Conservation (phyloP, 164 flowering plant species). For the Piper longum region DNA sequence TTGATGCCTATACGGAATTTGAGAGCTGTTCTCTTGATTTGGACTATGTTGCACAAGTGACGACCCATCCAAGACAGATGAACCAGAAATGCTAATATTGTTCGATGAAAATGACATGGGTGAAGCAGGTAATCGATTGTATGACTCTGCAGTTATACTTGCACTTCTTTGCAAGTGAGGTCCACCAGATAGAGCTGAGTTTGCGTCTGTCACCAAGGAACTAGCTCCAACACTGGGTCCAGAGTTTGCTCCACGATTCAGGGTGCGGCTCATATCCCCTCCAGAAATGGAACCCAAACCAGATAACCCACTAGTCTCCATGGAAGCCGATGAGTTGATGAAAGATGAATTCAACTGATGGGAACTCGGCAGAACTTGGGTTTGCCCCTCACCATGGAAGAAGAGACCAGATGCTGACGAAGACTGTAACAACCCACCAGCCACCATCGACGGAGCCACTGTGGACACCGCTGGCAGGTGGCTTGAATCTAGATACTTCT, state of each 20-base stretch:
- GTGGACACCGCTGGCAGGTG: slow-evolving; percentile 45
- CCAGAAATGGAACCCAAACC: slow-evolving; percentile 49
- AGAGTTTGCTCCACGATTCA: slow-evolving; percentile 65
- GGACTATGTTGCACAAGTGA: slow-evolving; percentile 52
- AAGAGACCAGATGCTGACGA: slow-evolving; percentile 77
- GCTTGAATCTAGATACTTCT: slow-evolving; percentile 52
- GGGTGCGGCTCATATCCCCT: slow-evolving; percentile 57
- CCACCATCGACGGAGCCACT: slow-evolving; percentile 74
- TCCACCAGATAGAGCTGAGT: slow-evolving; percentile 85
- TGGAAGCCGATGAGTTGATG: slow-evolving; percentile 54
- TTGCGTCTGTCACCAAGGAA: slow-evolving; percentile 92
- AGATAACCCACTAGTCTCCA: slow-evolving; percentile 43
- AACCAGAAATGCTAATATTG: slow-evolving; percentile 61
- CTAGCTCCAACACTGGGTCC: slow-evolving; percentile 94
- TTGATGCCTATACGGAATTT: slow-evolving; percentile 29
- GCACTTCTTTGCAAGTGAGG: slow-evolving; percentile 92
- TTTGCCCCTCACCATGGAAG: slow-evolving; percentile 69
- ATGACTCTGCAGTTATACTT: slow-evolving; percentile 73
- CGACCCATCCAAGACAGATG: slow-evolving; percentile 70
- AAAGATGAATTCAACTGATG: slow-evolving; percentile 55
- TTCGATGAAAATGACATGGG: slow-evolving; percentile 93
- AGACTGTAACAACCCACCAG: slow-evolving; percentile 62
- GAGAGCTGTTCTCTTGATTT: slow-evolving; percentile 44
- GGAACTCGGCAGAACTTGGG: slow-evolving; percentile 39
- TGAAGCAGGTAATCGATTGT: slow-evolving; percentile 71